Evolutionary conservation across 345 rosid species (phyloP), one percentile per base, ranked within the genome.

Genomic region (Reutealis trisperma): DNA sequence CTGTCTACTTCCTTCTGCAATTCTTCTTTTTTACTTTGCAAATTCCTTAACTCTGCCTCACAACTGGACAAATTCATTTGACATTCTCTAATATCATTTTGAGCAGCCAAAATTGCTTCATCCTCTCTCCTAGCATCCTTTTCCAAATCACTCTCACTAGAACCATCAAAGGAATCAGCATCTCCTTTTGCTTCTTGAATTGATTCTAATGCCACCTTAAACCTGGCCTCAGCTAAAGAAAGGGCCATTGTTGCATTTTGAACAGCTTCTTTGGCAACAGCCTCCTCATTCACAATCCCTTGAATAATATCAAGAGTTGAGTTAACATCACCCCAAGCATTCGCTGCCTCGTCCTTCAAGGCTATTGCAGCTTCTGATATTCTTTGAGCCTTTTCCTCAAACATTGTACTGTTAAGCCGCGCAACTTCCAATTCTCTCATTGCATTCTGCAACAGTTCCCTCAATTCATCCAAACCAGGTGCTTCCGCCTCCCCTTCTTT

Each of bases 301-400:
- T 87, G 96, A 64, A 93, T 72, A 63, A 75, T 73, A 84, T 90
- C 80, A 76, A 91, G 89, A 14, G 89, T 80, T 64, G 59, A 67
- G 85, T 86, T 88, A 10, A 95, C 94, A 75, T 90, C 80, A 57
- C 68, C 79, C 96, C 94, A 84, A 72, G 91, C 94, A 81, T 72
- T 78, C 18, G 80, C 77, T 3, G 93, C 94, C 78, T 92, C 87
- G 61, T 95, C 99, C 85, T 93, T 93, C 84, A 88, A 84, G 16
- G 96, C 89, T 52, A 95, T 93, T 10, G 98, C 97, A 79, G 88
- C 72, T 86, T 95, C 98, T 10, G 99, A 90, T 75, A 93, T 88
- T 62, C 85, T 78, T 79, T 90, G 97, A 70, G 98, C 98, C 85
- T 90, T 93, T 71, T 93, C 97, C 88, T 95, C 98, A 70, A 92